Percentiles rank a stretch among this genome's conserved stretches.
Evolutionary conservation across 2,329 filamentous ascomycete genomes (phyloP).

Genomic region (Juglanconis juglandina): DNA sequence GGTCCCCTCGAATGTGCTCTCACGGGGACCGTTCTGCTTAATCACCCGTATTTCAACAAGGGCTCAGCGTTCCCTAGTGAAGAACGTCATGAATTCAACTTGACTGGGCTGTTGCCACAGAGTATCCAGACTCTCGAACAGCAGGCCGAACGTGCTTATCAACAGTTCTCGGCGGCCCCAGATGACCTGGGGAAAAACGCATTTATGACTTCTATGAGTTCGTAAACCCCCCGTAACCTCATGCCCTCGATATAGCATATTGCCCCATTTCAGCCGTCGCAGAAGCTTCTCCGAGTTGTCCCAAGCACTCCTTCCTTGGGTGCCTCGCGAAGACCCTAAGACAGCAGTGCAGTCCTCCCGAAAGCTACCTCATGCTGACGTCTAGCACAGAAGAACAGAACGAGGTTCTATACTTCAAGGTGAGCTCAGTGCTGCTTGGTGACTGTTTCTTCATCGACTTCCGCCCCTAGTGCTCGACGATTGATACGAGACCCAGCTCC

Average conservation of each 20-base stretch:
- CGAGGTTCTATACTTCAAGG: conserved; percentile 74
- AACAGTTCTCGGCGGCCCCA: conserved; percentile 65
- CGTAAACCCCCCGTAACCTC: background rate
- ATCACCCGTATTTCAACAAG: conserved; percentile 73
- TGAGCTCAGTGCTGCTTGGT: conserved; percentile 30
- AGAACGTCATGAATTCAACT: conserved; percentile 66
- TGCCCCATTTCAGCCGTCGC: no score
- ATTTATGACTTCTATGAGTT: conserved; percentile 73
- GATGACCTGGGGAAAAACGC: conserved; percentile 79
- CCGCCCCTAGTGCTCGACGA: fast-evolving
- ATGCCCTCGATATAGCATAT: no score
- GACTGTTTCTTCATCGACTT: background rate
- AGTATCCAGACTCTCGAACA: conserved; percentile 72
- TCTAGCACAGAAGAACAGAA: conserved; percentile 66
- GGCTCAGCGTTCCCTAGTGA: conserved; percentile 71
- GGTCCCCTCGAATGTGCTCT: conserved; percentile 49
- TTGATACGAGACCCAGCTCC: conserved; percentile 45
- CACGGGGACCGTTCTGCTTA: conserved; percentile 53
- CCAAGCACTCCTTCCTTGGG: no score
- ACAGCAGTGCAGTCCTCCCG: no score
- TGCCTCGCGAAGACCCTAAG: no score
- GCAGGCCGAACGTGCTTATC: conserved; percentile 73
- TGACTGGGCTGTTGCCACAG: conserved; percentile 70
- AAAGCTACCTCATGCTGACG: background rate
- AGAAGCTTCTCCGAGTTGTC: no score